These are phyloP conservation scores for Paraleonurus japonicus DNA, from an alignment of 257 asterid species.

Conservation along the genomic window DNA sequence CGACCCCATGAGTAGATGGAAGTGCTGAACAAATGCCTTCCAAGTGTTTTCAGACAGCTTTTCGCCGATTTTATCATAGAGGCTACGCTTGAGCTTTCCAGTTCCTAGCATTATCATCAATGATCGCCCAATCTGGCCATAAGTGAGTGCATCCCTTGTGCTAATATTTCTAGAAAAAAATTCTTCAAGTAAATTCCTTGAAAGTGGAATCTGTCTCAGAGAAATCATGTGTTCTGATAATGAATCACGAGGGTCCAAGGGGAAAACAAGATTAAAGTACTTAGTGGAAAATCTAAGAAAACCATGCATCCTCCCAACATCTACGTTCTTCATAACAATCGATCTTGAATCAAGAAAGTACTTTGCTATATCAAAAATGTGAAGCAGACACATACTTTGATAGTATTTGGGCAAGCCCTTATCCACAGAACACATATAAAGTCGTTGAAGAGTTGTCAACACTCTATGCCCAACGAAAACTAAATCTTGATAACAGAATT, in stretches of 20 bases:
- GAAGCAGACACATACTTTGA: slow-evolving; percentile 35
- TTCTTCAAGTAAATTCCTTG: slow-evolving; percentile 40
- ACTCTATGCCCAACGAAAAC: slow-evolving; percentile 40
- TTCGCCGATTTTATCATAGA: slow-evolving; percentile 25
- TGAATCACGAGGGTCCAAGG: slow-evolving; percentile 35
- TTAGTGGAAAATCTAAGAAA: slow-evolving; percentile 19
- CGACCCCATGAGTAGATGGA: background rate
- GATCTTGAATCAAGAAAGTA: slow-evolving; percentile 29
- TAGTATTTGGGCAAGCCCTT: slow-evolving; percentile 21
- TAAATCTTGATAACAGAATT: slow-evolving; percentile 42
- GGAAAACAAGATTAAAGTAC: slow-evolving; percentile 44
- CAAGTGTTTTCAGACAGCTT: slow-evolving; percentile 25
- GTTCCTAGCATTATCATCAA: slow-evolving; percentile 44
- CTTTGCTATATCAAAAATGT: slow-evolving; percentile 34
- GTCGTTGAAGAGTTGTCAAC: slow-evolving; percentile 35
- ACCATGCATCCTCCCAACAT: slow-evolving; percentile 10
- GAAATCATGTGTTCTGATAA: slow-evolving; percentile 34
- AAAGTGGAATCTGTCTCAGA: slow-evolving; percentile 38
- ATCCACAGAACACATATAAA: slow-evolving; percentile 14
- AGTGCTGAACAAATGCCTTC: slow-evolving; percentile 39
- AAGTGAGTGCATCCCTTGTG: slow-evolving; percentile 15
- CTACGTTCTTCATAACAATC: slow-evolving; percentile 18
- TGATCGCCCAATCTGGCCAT: slow-evolving; percentile 44
- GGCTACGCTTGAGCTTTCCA: slow-evolving; percentile 28
- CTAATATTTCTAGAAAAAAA: slow-evolving; percentile 20